These are phyloP conservation scores for Salvia rosmarinus DNA, from an alignment of 257 asterid genomes.

Conservation along the genomic window DNA sequence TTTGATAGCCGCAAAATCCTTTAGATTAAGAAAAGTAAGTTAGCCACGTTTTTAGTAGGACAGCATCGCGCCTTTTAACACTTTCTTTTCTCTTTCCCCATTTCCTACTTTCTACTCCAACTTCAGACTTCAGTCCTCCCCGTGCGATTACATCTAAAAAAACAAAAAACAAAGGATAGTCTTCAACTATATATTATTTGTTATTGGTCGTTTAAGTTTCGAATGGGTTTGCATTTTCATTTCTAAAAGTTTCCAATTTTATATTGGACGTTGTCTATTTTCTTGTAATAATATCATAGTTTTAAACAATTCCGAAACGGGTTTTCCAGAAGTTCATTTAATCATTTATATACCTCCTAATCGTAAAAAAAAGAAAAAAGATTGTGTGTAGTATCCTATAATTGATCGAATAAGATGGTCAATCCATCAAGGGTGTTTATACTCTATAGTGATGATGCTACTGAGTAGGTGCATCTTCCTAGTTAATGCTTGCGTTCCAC, in stretches of 20 bases:
- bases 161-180: no score
- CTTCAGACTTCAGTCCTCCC: no score
- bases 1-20: conserved; percentile 34
- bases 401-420: conserved; percentile 39
- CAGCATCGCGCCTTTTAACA: conserved; percentile 43
- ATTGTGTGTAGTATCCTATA: conserved; percentile 31
- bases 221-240: no score
- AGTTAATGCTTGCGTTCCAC: conserved; percentile 44
- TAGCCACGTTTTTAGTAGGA: conserved; percentile 37
- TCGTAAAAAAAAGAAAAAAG: not conserved
- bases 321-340: no score
- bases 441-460: conserved; percentile 35
- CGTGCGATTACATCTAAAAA: no score
- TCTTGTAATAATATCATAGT: no score
- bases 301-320: no score
- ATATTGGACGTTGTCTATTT: no score
- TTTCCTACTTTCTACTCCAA: not conserved
- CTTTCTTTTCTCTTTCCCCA: conserved; percentile 9
- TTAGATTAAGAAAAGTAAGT: conserved; percentile 9
- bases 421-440: conserved; percentile 29
- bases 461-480: conserved; percentile 52
- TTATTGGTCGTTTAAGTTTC: no score
- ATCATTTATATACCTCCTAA: no score
- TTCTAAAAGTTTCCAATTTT: no score
- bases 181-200: no score